Percentiles rank a stretch among this genome's conserved stretches.
Evolutionary conservation across 805 yeast species (phyloP).

Genomic region (Starmera quercuum): DNA sequence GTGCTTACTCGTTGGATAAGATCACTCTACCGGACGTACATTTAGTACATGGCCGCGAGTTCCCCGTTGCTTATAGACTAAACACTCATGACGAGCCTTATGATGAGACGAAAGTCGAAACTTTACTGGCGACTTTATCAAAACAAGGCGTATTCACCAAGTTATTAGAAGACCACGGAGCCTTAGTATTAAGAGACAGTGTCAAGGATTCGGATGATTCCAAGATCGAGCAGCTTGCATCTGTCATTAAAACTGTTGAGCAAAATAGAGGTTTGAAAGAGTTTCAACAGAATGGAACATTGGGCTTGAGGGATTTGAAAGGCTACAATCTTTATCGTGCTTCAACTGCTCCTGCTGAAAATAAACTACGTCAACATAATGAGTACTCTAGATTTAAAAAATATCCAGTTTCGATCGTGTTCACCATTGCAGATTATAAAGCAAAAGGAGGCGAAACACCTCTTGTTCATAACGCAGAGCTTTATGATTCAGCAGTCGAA

Average conservation of each 20-base stretch:
- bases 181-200: conserved; percentile 20
- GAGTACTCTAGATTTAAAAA: conserved; percentile 24
- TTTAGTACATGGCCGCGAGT: conserved; percentile 5
- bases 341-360: conserved; percentile 22
- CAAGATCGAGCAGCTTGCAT: conserved; percentile 10
- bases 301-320: conserved; percentile 20
- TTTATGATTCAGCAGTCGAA: conserved; percentile 15
- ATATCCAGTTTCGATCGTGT: conserved; percentile 21
- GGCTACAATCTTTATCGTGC: conserved; percentile 23
- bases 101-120: conserved; percentile 1
- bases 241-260: conserved; percentile 17
- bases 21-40: conserved; percentile 4
- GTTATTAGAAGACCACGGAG: conserved; percentile 20
- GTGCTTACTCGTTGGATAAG: conserved; percentile 3
- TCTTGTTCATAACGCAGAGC: conserved; percentile 25
- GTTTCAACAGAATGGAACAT: conserved; percentile 23
- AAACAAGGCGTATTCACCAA: conserved; percentile 17
- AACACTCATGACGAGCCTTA: neutral
- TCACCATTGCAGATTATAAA: conserved; percentile 15
- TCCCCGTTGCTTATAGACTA: conserved; percentile 14
- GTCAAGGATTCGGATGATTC: conserved; percentile 13
- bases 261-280: conserved; percentile 13
- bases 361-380: conserved; percentile 23
- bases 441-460: conserved; percentile 28
- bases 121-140: conserved; percentile 11